Percentiles rank a stretch among this genome's conserved stretches.
Conservation (phyloP, 768 basidiomycete species). For the Psilocybe cyanescens region DNA sequence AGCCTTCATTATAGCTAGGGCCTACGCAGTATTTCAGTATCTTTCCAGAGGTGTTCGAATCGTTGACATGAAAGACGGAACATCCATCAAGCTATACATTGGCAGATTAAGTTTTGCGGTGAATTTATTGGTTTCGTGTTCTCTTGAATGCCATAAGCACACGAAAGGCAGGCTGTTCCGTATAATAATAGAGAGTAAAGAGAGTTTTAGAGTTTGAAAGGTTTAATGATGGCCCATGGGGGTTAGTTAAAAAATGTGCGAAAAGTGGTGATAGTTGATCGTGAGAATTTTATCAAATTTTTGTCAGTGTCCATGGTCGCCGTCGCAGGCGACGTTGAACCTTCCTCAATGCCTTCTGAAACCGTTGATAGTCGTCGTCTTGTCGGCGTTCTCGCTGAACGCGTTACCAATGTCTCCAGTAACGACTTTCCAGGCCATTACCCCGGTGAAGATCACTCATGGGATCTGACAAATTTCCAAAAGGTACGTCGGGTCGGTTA, state of each 20-base stretch:
- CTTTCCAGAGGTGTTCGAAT: no score
- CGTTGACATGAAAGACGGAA: no score
- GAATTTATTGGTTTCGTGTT: no score
- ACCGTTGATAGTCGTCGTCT: slow-evolving; percentile 45
- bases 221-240: not conserved
- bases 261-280: not conserved
- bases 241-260: no score
- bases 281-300: not conserved
- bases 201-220: not conserved
- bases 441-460: slow-evolving; percentile 83
- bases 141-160: no score
- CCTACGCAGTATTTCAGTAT: no score
- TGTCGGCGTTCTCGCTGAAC: slow-evolving; percentile 72
- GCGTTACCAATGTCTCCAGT: slow-evolving; percentile 80
- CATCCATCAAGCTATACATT: no score
- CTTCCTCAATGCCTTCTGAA: slow-evolving; percentile 21
- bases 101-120: no score
- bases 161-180: no score
- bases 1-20: no score
- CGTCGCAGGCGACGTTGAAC: not conserved
- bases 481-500: slow-evolving; percentile 52
- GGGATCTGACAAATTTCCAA: slow-evolving; percentile 78
- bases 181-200: not conserved
- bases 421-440: slow-evolving; percentile 92
- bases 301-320: not conserved